These are phyloP conservation scores for Fusarium chuoi DNA, from an alignment of 2,329 filamentous ascomycete species.

Conservation along the genomic window DNA sequence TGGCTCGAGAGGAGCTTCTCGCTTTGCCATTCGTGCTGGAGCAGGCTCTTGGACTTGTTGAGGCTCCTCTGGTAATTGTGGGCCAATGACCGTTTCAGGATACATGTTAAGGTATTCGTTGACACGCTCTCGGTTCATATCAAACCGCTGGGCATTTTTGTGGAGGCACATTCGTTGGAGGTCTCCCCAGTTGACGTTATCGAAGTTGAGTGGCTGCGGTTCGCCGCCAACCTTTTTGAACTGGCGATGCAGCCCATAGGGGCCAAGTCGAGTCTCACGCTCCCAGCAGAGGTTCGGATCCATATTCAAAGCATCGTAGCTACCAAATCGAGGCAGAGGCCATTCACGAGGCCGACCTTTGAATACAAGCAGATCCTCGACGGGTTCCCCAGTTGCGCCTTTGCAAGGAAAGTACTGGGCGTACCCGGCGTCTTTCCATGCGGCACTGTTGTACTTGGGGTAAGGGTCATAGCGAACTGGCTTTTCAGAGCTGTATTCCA, in stretches of 20 bases:
- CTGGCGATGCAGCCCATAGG: conserved; percentile 67
- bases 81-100: conserved; percentile 46
- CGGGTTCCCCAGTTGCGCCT: conserved; percentile 68
- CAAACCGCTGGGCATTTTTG: conserved; percentile 74
- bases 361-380: conserved; percentile 72
- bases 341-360: conserved; percentile 69
- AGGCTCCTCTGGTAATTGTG: conserved; percentile 19
- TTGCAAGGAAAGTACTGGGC: conserved; percentile 72
- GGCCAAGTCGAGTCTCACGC: conserved; percentile 74
- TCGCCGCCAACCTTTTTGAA: conserved; percentile 57
- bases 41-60: conserved; percentile 12
- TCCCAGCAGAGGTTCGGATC: conserved; percentile 74
- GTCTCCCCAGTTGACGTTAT: conserved; percentile 74
- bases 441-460: conserved; percentile 72
- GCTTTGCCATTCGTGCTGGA: conserved; percentile 18
- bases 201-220: conserved; percentile 64
- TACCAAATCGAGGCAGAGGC: conserved; percentile 70
- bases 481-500: conserved; percentile 56
- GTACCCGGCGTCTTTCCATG: conserved; percentile 66
- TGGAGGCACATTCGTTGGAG: conserved; percentile 74
- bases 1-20: conserved; percentile 1
- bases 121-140: conserved; percentile 51
- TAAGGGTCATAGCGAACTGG: conserved; percentile 76
- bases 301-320: conserved; percentile 68
- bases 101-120: conserved; percentile 59